Conservation (phyloP, 768 basidiomycete genomes). For the Mycena crocata region DNA sequence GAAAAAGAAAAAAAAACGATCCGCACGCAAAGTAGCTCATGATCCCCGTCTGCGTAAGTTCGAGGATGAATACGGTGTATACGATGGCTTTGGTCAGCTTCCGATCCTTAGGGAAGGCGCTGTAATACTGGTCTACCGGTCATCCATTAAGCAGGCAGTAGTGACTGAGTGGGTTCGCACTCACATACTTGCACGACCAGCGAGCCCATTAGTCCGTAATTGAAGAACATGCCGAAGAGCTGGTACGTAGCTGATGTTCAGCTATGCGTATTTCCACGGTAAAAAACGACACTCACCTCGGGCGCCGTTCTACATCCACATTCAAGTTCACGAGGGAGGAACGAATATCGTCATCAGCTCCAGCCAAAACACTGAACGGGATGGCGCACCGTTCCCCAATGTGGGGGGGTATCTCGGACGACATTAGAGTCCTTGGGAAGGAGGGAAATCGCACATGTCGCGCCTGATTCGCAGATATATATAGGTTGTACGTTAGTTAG, state of each 20-base stretch:
- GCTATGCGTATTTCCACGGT: not conserved
- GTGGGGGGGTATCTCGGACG: constrained; percentile 12
- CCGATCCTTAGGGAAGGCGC: constrained; percentile 47
- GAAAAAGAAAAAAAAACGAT: not conserved
- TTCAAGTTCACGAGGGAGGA: not conserved
- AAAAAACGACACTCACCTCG: constrained; percentile 1
- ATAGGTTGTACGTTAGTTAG: no score
- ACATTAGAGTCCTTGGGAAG: no score
- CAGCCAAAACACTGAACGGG: no score
- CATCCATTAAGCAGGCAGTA: not conserved
- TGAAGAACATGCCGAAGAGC: constrained; percentile 23
- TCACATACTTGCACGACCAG: constrained; percentile 48
- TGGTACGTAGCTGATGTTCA: not conserved
- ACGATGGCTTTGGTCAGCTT: constrained; percentile 11
- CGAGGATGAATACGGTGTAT: constrained; percentile 16
- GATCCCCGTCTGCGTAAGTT: constrained; percentile 17
- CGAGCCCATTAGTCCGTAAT: constrained; percentile 23
- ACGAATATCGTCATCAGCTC: no score
- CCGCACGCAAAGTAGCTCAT: constrained; percentile 25
- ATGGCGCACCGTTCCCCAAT: constrained; percentile 1
- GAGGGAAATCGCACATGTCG: no score
- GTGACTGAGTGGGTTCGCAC: constrained; percentile 13
- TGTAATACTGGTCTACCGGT: constrained; percentile 47
- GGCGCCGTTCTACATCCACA: constrained; percentile 5
- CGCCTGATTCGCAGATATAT: no score